Evolutionary conservation across 441 rosid species (phyloP).

Genomic region (Adansonia madagascariensis): DNA sequence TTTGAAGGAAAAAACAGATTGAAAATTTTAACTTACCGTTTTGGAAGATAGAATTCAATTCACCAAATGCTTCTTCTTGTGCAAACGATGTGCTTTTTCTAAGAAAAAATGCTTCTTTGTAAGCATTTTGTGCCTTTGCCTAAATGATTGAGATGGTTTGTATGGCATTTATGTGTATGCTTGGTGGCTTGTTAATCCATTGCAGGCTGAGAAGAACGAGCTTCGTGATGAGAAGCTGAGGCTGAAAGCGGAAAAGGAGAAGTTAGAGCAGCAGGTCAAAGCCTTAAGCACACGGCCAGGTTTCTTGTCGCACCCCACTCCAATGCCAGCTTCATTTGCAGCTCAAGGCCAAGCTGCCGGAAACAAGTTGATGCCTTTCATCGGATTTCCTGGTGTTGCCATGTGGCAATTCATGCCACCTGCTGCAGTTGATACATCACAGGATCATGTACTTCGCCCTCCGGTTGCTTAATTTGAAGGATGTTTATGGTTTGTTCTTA

Average conservation of each 20-base stretch:
- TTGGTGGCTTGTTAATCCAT: conserved; percentile 17
- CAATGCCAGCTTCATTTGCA: conserved; percentile 39
- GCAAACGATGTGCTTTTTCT: neutral
- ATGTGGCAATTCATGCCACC: conserved; percentile 66
- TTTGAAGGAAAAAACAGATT: neutral
- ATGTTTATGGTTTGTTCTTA: conserved; percentile 10
- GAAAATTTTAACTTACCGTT: neutral
- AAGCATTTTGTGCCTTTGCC: neutral
- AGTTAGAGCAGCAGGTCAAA: conserved; percentile 62
- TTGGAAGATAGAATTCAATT: neutral
- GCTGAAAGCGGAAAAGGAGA: conserved; percentile 77
- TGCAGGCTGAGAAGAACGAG: conserved; percentile 72
- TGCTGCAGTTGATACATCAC: conserved; percentile 51
- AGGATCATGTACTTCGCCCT: conserved; percentile 58
- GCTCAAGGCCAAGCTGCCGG: conserved; percentile 41
- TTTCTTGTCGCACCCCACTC: conserved; percentile 43
- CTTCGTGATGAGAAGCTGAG: conserved; percentile 71
- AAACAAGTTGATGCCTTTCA: conserved; percentile 48
- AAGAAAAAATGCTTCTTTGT: neutral
- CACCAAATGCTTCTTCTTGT: neutral
- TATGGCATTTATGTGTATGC: neutral
- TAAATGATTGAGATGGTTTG: neutral
- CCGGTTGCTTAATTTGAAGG: conserved; percentile 47
- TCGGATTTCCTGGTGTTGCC: conserved; percentile 47
- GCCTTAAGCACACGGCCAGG: conserved; percentile 43